phyloP scores from a whole-genome alignment of 768 basidiomycete genomes.

The Termitomyces sp. region DNA sequence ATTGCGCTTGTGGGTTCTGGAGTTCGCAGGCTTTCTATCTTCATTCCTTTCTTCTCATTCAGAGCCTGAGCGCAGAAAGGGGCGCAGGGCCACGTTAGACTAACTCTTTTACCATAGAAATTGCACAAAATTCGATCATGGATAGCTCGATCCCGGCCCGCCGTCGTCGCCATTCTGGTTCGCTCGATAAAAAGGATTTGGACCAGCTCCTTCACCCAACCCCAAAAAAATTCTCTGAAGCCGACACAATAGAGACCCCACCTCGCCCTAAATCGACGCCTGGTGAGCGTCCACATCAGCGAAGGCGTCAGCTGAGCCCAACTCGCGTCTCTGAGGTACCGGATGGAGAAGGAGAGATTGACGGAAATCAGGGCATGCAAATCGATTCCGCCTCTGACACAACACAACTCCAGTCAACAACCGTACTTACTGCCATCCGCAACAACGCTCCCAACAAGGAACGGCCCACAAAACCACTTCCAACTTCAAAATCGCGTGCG shows the following conservation, averaged over 20 bases:
- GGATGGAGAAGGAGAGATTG: slow-evolving; percentile 23
- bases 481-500: slow-evolving; percentile 41
- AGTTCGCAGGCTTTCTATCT: not conserved
- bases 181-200: slow-evolving; percentile 27
- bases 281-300: slow-evolving; percentile 49
- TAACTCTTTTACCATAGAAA: not conserved
- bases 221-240: slow-evolving; percentile 16
- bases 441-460: slow-evolving; percentile 23
- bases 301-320: slow-evolving; percentile 41
- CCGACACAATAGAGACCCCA: slow-evolving; percentile 36
- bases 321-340: slow-evolving; percentile 27
- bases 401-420: not conserved
- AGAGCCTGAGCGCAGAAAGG: not conserved
- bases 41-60: not conserved
- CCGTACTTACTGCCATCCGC: slow-evolving; percentile 19
- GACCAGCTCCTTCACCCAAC: slow-evolving; percentile 21
- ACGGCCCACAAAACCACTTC: slow-evolving; percentile 64
- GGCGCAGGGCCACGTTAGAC: not conserved
- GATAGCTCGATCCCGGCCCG: slow-evolving; percentile 33
- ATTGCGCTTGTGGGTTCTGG: not conserved
- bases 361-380: slow-evolving; percentile 23
- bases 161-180: slow-evolving; percentile 62
- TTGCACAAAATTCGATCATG: slow-evolving; percentile 6
- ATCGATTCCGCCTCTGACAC: slow-evolving; percentile 20
- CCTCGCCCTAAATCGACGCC: slow-evolving; percentile 76